Evolutionary conservation across 768 basidiomycete genomes (phyloP).

Genomic region (Panellus pusillus): DNA sequence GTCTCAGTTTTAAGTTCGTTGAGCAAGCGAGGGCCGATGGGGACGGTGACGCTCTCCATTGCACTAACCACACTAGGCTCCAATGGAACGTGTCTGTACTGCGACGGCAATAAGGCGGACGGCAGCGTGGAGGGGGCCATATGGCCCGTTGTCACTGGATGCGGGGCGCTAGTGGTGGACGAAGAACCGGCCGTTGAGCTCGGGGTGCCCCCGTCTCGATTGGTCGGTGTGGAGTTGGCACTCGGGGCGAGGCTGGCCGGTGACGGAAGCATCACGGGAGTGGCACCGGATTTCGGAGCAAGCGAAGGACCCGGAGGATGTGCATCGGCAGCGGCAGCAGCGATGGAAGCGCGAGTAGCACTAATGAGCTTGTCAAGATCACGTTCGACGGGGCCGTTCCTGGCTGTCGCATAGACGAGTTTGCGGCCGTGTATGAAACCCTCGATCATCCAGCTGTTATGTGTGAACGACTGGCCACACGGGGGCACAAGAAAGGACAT

Average conservation of each 20-base stretch:
- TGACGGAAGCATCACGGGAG: slow-evolving; percentile 79
- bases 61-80: slow-evolving; percentile 44
- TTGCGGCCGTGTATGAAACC: slow-evolving; percentile 65
- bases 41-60: slow-evolving; percentile 43
- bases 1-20: slow-evolving; percentile 45
- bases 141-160: slow-evolving; percentile 28
- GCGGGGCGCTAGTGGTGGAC: slow-evolving; percentile 32
- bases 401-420: slow-evolving; percentile 38
- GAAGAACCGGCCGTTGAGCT: slow-evolving; percentile 34
- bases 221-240: slow-evolving; percentile 76
- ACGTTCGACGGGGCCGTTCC: slow-evolving; percentile 37
- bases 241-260: slow-evolving; percentile 73
- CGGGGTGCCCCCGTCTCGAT: slow-evolving; percentile 57
- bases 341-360: slow-evolving; percentile 37
- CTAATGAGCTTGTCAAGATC: slow-evolving; percentile 40
- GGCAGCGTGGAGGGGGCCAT: slow-evolving; percentile 36
- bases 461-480: slow-evolving; percentile 32
- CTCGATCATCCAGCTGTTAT: slow-evolving; percentile 72
- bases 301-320: slow-evolving; percentile 28
- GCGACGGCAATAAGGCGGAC: slow-evolving; percentile 38
- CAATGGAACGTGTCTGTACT: slow-evolving; percentile 37
- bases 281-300: slow-evolving; percentile 41
- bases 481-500: slow-evolving; percentile 37
- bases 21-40: slow-evolving; percentile 43
- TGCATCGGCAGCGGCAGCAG: slow-evolving; percentile 41